Conservation (phyloP, 73 alveolate species). For the Symbiodinium natans region DNA sequence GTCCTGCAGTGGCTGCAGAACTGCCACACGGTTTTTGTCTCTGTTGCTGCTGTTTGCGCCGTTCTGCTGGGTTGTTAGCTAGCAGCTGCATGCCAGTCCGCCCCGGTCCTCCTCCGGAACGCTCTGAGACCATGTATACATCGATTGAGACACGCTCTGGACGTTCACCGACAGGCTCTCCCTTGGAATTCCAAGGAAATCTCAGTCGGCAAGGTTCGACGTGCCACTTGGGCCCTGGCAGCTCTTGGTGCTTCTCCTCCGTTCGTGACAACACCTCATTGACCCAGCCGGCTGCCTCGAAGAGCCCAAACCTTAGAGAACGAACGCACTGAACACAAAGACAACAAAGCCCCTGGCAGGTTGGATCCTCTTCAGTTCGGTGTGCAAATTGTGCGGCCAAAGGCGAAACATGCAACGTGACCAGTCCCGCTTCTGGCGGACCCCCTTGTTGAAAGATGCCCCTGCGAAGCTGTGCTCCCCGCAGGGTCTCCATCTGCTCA, state of each 20-base stretch:
- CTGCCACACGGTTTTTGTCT: no score
- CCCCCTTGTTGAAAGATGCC: no score
- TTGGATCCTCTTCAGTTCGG: not conserved
- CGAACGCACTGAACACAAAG: no score
- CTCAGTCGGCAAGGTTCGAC: no score
- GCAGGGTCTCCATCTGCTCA: slow-evolving; percentile 12
- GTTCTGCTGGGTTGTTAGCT: no score
- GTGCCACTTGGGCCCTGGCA: not conserved
- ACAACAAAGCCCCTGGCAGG: no score
- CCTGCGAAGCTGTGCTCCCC: not conserved
- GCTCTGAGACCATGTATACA: not conserved
- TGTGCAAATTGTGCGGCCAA: not conserved
- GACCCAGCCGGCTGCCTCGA: slow-evolving; percentile 2
- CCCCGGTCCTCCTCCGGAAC: not conserved
- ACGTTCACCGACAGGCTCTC: not conserved
- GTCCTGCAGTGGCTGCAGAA: no score
- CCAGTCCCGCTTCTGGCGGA: no score
- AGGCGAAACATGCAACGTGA: no score
- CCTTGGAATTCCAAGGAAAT: no score
- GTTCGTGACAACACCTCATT: not conserved
- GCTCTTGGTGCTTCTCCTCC: not conserved
- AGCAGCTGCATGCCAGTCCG: no score
- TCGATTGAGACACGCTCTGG: not conserved
- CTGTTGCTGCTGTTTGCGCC: no score
- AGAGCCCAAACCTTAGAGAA: slow-evolving; percentile 5